Conservation (phyloP, 2,329 filamentous ascomycete species). For the Akanthomyces dipterigenus region DNA sequence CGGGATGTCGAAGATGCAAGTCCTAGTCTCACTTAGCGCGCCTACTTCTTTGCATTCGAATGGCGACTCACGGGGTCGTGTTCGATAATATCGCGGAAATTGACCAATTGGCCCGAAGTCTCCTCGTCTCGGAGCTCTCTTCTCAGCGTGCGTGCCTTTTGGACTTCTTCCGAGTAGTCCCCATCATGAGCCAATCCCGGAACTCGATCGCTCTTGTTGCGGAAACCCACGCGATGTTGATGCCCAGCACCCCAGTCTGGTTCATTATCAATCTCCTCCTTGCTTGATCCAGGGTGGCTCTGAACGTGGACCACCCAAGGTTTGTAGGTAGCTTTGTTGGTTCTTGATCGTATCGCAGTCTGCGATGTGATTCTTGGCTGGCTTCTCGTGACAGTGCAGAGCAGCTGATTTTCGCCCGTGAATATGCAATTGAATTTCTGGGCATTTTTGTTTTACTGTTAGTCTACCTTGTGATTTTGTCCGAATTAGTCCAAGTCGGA, state of each 20-base stretch:
- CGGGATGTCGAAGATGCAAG: conserved; percentile 35
- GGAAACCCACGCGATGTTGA: conserved; percentile 33
- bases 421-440: neutral
- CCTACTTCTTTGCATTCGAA: neutral
- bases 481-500: no score
- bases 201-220: conserved; percentile 27
- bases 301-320: conserved; percentile 8
- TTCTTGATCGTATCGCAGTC: neutral
- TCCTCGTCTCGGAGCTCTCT: conserved; percentile 5
- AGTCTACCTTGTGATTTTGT: neutral
- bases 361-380: no score
- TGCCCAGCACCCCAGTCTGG: conserved; percentile 34
- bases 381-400: no score
- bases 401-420: neutral
- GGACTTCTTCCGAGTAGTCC: conserved; percentile 3
- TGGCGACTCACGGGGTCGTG: neutral
- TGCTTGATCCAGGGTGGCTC: conserved; percentile 31
- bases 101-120: conserved; percentile 26
- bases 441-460: no score
- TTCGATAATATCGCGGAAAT: conserved; percentile 30
- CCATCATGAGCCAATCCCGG: conserved; percentile 22
- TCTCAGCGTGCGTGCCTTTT: conserved; percentile 7
- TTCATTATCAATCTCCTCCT: conserved; percentile 33
- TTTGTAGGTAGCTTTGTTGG: neutral
- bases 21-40: conserved; percentile 23